Percentiles rank a stretch among this genome's conserved stretches.
Evolutionary conservation across 2,329 filamentous ascomycete genomes (phyloP).

Genomic region (Ceratocystis cubensis): DNA sequence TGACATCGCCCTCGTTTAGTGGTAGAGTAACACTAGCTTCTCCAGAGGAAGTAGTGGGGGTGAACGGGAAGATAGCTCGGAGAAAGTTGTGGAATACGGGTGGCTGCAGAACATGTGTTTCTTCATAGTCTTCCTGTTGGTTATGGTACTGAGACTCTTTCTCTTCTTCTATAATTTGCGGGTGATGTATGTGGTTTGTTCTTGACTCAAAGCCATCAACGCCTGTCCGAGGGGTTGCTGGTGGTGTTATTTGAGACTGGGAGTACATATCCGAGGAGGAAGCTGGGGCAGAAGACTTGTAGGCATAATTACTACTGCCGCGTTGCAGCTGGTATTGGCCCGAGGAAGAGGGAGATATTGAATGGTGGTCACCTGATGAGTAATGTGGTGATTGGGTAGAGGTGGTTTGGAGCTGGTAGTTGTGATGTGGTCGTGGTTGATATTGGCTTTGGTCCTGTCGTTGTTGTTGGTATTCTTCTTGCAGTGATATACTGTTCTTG

Average conservation of each 20-base stretch:
- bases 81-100: slow-evolving; percentile 87
- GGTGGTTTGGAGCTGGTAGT: not conserved
- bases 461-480: slow-evolving; percentile 12
- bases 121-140: slow-evolving; percentile 31
- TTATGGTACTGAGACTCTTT: slow-evolving; percentile 28
- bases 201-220: slow-evolving; percentile 43
- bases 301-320: slow-evolving; percentile 16
- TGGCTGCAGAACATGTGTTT: slow-evolving; percentile 29
- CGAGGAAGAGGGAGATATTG: slow-evolving; percentile 25
- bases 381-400: slow-evolving; percentile 2
- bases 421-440: slow-evolving; percentile 3
- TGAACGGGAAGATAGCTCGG: slow-evolving; percentile 85
- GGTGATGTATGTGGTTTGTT: slow-evolving; percentile 25
- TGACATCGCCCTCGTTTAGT: slow-evolving; percentile 79
- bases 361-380: slow-evolving; percentile 5
- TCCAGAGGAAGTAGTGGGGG: slow-evolving; percentile 62
- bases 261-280: slow-evolving; percentile 31
- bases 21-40: slow-evolving; percentile 80
- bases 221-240: slow-evolving; percentile 58
- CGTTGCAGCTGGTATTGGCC: not conserved
- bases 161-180: slow-evolving; percentile 10
- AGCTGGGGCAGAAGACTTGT: slow-evolving; percentile 22
- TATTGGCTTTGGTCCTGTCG: not conserved
- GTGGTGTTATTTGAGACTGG: slow-evolving; percentile 59
- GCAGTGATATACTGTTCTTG: slow-evolving; percentile 29